phyloP scores from a whole-genome alignment of 768 basidiomycete genomes.

The Aureoboletus auriporus region DNA sequence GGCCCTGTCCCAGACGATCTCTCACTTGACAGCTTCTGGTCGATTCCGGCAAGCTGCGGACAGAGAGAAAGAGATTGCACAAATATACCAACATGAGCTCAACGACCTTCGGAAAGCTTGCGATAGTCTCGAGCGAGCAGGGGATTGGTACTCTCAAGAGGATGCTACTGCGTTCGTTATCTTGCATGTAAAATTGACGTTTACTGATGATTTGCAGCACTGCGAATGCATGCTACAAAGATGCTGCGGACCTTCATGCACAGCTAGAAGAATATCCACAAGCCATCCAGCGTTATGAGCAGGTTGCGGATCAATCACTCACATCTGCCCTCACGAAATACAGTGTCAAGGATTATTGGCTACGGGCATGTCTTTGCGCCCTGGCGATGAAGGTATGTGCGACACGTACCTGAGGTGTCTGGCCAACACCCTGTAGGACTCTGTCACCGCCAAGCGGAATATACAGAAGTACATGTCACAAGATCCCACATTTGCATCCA shows the following conservation, averaged over 20 bases:
- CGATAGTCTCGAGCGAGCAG: slow-evolving; percentile 88
- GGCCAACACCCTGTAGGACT: slow-evolving; percentile 53
- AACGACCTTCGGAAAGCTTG: slow-evolving; percentile 81
- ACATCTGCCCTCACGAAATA: slow-evolving; percentile 88
- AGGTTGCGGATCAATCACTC: slow-evolving; percentile 83
- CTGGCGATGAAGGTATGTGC: slow-evolving; percentile 77
- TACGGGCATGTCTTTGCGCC: slow-evolving; percentile 81
- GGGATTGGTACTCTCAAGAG: slow-evolving; percentile 97
- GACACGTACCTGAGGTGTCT: background rate
- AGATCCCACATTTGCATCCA: slow-evolving; percentile 82
- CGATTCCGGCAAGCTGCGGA: slow-evolving; percentile 98
- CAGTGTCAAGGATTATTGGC: slow-evolving; percentile 97
- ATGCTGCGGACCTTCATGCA: slow-evolving; percentile 92
- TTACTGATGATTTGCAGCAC: slow-evolving; percentile 52
- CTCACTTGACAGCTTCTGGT: slow-evolving; percentile 75
- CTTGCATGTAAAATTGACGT: background rate
- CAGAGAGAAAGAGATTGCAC: slow-evolving; percentile 94
- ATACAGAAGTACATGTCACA: slow-evolving; percentile 72
- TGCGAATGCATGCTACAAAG: slow-evolving; percentile 93
- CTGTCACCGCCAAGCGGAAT: slow-evolving; percentile 78
- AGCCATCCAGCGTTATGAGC: slow-evolving; percentile 86
- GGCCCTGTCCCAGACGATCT: slow-evolving; percentile 80
- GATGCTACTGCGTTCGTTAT: slow-evolving; percentile 87
- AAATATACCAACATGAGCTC: slow-evolving; percentile 83
- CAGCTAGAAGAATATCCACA: slow-evolving; percentile 80